A percentile compares a stretch with the other conserved stretches of the same genome.
phyloP scores from a whole-genome alignment of 164 flowering plant species.

The Tetracentron sinense region DNA sequence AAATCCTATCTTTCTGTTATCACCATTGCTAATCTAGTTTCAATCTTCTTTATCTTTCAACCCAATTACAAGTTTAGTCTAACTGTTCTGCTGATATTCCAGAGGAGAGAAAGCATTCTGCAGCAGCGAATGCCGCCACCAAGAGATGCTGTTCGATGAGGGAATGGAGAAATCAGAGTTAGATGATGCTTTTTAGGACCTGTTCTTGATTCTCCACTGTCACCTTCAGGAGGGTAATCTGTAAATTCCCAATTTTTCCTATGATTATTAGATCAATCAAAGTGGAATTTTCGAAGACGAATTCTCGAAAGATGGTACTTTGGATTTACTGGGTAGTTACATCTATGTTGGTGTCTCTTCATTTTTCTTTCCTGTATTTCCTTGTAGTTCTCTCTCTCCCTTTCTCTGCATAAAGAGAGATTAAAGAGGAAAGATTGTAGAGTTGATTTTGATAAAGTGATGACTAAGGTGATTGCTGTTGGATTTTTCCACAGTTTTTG shows the following conservation, averaged over 20 bases:
- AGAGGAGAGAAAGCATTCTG: conserved; percentile 94
- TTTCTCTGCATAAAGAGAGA: background rate
- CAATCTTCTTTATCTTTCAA: background rate
- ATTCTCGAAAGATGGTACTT: conserved; percentile 1
- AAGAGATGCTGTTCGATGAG: conserved; percentile 67
- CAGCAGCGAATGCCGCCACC: conserved; percentile 70
- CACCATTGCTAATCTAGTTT: background rate
- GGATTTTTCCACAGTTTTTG: conserved; percentile 24
- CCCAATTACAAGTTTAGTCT: background rate
- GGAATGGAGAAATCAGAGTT: conserved; percentile 35
- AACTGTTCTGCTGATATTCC: conserved; percentile 13
- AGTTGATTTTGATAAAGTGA: conserved; percentile 14
- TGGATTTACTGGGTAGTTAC: conserved; percentile 6
- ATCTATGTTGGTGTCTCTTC: conserved; percentile 1
- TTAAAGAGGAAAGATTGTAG: conserved; percentile 9
- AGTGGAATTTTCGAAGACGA: background rate
- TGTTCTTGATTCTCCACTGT: conserved; percentile 14
- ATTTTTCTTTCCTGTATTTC: background rate
- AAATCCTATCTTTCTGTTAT: background rate
- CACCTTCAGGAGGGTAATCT: background rate
- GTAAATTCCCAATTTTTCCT: conserved; percentile 13
- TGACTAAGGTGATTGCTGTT: conserved; percentile 9
- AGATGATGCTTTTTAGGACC: conserved; percentile 17
- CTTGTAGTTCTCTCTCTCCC: background rate
- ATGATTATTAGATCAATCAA: too few relatives aligned